Percentiles rank a stretch among this genome's conserved stretches.
These are phyloP conservation scores for Yamadazyma kitorensis DNA, from an alignment of 805 yeast genomes.

Conservation along the genomic window DNA sequence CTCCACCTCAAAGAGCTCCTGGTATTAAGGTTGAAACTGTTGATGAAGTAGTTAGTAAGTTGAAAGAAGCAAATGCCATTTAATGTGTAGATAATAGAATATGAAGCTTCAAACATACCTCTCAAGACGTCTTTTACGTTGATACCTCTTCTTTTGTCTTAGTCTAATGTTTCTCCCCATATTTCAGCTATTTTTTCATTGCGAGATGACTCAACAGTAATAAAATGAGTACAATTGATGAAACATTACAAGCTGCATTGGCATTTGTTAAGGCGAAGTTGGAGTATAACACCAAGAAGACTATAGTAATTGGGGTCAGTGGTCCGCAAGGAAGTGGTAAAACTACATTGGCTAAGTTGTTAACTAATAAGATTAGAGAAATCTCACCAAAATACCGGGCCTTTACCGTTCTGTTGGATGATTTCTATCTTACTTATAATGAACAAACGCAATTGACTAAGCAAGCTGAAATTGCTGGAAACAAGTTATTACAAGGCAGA, in stretches of 20 bases:
- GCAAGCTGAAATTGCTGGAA: slow-evolving; percentile 32
- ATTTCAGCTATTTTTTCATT: background rate
- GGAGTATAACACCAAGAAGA: no score
- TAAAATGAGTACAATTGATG: no score
- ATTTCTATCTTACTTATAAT: slow-evolving; percentile 67
- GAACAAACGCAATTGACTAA: slow-evolving; percentile 53
- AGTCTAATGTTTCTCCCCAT: no score
- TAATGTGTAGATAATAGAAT: slow-evolving; percentile 24
- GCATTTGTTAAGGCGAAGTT: no score
- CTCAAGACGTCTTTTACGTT: no score
- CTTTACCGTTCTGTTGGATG: slow-evolving; percentile 71
- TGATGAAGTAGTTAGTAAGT: slow-evolving; percentile 75
- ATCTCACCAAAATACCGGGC: background rate
- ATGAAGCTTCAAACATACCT: no score
- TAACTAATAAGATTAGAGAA: slow-evolving; percentile 30
- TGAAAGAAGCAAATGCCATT: slow-evolving; percentile 74
- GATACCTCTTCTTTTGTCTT: no score
- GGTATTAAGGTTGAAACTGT: slow-evolving; percentile 80
- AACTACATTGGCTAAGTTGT: slow-evolving; percentile 48
- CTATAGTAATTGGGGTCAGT: slow-evolving; percentile 40
- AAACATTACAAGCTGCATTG: no score
- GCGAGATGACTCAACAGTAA: background rate
- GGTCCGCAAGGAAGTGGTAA: slow-evolving; percentile 86
- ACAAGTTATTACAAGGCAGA: slow-evolving; percentile 65
- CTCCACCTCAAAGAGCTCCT: slow-evolving; percentile 79